phyloP scores from a whole-genome alignment of 805 yeast genomes.

The Kodamaea laetipori region DNA sequence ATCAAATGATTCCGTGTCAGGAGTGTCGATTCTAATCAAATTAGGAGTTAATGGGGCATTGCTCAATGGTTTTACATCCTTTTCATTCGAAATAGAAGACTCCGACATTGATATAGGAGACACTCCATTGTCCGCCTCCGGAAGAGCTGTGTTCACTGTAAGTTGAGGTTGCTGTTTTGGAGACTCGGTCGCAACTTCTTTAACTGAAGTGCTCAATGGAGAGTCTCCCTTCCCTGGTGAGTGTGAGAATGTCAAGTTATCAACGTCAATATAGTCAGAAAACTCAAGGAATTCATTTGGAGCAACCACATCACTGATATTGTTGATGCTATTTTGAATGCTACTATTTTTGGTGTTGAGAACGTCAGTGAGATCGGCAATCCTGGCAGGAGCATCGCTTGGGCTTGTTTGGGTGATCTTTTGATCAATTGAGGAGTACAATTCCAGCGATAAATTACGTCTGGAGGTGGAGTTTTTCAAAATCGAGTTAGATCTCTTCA shows the following conservation, averaged over 20 bases:
- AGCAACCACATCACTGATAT: slow-evolving; percentile 1
- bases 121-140: not conserved
- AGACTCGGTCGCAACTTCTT: not conserved
- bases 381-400: not conserved
- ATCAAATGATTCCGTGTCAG: slow-evolving; percentile 4
- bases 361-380: slow-evolving; percentile 1
- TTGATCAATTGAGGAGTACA: slow-evolving; percentile 16
- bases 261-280: slow-evolving; percentile 43
- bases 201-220: not conserved
- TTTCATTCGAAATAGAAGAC: slow-evolving; percentile 4
- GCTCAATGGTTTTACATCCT: slow-evolving; percentile 16
- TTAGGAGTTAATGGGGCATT: slow-evolving; percentile 15
- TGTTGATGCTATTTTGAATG: not conserved
- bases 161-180: not conserved
- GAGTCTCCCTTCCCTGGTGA: slow-evolving; percentile 20
- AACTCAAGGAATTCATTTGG: slow-evolving; percentile 41
- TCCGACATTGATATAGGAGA: not conserved
- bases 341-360: slow-evolving; percentile 6
- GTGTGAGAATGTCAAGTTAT: slow-evolving; percentile 33
- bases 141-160: not conserved
- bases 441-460: slow-evolving; percentile 19
- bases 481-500: slow-evolving; percentile 40
- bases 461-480: slow-evolving; percentile 37
- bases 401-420: not conserved
- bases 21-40: slow-evolving; percentile 10